A percentile compares a stretch with the other conserved stretches of the same genome.
Conservation (phyloP, 2,329 filamentous ascomycete genomes). For the Neopestalotiopsis sp. region DNA sequence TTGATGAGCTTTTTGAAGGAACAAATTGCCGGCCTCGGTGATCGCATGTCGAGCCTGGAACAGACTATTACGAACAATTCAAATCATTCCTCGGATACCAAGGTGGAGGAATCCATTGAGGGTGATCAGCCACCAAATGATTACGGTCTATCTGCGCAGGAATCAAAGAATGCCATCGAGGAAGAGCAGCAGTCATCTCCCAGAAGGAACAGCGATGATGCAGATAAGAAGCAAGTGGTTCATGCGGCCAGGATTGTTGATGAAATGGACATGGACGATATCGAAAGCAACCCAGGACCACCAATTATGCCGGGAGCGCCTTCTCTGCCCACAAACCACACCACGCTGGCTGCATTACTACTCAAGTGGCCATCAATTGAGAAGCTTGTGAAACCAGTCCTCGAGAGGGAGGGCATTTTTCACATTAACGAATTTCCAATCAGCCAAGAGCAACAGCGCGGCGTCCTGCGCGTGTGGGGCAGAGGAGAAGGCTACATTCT, state of each 20-base stretch:
- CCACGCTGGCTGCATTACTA: slow-evolving; percentile 85
- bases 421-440: slow-evolving; percentile 77
- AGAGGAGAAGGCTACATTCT: slow-evolving; percentile 69
- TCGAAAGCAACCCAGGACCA: slow-evolving; percentile 57
- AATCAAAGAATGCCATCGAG: slow-evolving; percentile 20
- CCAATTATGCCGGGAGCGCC: slow-evolving; percentile 64
- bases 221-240: not conserved
- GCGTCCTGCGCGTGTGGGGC: slow-evolving; percentile 77
- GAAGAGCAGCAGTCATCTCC: slow-evolving; percentile 35
- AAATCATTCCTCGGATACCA: slow-evolving; percentile 29
- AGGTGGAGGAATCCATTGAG: slow-evolving; percentile 41
- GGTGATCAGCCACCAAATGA: slow-evolving; percentile 27
- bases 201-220: slow-evolving; percentile 33
- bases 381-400: slow-evolving; percentile 61
- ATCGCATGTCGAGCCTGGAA: slow-evolving; percentile 41
- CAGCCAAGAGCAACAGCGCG: slow-evolving; percentile 74
- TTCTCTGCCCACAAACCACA: slow-evolving; percentile 83
- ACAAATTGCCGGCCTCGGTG: slow-evolving; percentile 42
- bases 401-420: slow-evolving; percentile 56
- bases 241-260: slow-evolving; percentile 41
- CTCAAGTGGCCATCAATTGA: slow-evolving; percentile 74
- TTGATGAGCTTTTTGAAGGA: slow-evolving; percentile 45
- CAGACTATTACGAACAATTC: slow-evolving; percentile 1
- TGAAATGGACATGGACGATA: slow-evolving; percentile 49
- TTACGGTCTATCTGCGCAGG: slow-evolving; percentile 31